Evolutionary conservation across 2,329 filamentous ascomycete genomes (phyloP), one percentile per base, ranked within the genome.

Genomic region (Penicillium brasilianum): DNA sequence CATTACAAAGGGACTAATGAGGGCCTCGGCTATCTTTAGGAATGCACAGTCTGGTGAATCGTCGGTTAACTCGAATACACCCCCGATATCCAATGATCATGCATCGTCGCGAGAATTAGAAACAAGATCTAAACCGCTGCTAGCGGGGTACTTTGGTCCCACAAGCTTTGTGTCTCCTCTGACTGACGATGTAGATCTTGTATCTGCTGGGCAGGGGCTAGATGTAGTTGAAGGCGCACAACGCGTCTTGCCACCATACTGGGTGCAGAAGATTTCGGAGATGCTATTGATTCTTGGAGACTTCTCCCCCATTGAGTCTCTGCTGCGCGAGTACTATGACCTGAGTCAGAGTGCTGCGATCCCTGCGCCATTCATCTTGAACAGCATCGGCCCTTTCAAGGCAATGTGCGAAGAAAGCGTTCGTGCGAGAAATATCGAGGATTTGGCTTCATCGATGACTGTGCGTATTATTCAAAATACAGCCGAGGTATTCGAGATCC

Each of bases 331-430:
- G 39, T 69, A 67, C 44, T 71, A 70, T 55, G 41, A 28, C 9
- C 22, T 69, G 1, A 74, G 72, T 25, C 72, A 77, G 62, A 68
- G 72, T 8, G 74, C 74, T 2, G 70, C 76, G 5, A 69, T 80
- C 28, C 71, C 78, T 2, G 70, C 71, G 1, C 73, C 74, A 30
- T 64, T 81, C 0, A 66, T 76, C 5, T 60, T 77, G 4, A 71
- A 76, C 39, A 69, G 73, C 6, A 67, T 80, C 44, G 68, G 30
- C 43, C 66, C 57, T 53, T 52, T 73, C 10, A 58, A 55, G 20
- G 44, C 46, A n/a, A 60, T 62, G 55, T 61, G 64, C 28, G 55
- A 66, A 39, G 64, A 66, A 13, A 36, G 41, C 7, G 13, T 49
- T 20, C 53, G 48, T 32, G 58, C 36, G 36, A 60, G 53, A 34